These are phyloP conservation scores for Monoraphidium neglectum DNA, from an alignment of 139 green algal genomes.

Conservation along the genomic window DNA sequence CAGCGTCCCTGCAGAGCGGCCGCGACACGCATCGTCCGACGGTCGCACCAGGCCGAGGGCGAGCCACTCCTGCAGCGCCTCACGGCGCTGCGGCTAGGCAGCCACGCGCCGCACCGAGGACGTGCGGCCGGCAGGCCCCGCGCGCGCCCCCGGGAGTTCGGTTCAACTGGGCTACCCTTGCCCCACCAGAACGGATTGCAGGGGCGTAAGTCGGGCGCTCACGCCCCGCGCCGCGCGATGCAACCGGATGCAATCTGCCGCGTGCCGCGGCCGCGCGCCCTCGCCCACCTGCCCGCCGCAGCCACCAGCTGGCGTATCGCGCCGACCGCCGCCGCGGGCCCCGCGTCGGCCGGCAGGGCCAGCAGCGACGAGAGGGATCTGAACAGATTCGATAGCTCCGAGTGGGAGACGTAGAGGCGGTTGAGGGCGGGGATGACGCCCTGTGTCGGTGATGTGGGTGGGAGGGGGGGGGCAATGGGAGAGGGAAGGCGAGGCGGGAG, in stretches of 20 bases:
- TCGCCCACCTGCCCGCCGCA: constrained; percentile 1
- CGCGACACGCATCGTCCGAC: too few species aligned
- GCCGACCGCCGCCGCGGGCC: constrained; percentile 16
- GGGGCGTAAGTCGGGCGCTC: not conserved
- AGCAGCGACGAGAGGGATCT: not conserved
- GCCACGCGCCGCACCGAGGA: too few species aligned
- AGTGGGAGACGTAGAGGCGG: constrained; percentile 16
- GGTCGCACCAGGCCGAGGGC: too few species aligned
- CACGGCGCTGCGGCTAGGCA: too few species aligned
- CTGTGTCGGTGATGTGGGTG: too few species aligned
- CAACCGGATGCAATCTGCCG: not conserved
- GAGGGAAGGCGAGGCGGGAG: too few species aligned
- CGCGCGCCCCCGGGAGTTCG: not conserved
- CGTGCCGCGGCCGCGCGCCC: too few species aligned
- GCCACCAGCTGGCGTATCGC: not conserved
- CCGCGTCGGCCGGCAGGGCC: constrained; percentile 11
- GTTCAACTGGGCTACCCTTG: not conserved
- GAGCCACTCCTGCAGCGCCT: too few species aligned
- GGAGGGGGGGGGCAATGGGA: too few species aligned
- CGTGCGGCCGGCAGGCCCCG: not conserved
- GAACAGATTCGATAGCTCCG: constrained; percentile 21
- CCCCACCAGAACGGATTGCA: not conserved
- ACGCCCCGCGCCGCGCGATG: not conserved
- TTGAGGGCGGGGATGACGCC: too few species aligned
- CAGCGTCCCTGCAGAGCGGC: too few species aligned